phyloP scores from a whole-genome alignment of 768 basidiomycete genomes.

The Arthromyces matolae region DNA sequence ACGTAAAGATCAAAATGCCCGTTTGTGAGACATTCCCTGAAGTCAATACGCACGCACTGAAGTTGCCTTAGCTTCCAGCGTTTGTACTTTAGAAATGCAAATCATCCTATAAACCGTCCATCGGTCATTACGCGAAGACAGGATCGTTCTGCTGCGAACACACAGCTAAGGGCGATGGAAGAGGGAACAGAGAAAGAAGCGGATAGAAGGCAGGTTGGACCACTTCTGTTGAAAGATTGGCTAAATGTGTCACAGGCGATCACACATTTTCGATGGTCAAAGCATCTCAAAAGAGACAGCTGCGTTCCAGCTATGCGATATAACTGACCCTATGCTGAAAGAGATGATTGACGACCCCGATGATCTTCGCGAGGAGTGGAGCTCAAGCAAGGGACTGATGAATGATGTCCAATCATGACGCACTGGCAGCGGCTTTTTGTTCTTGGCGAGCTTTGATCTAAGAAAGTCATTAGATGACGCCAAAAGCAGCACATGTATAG shows the following conservation, averaged over 20 bases:
- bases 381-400: slow-evolving; percentile 5
- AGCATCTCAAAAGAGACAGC: slow-evolving; percentile 80
- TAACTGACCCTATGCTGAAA: slow-evolving; percentile 79
- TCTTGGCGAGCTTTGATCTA: slow-evolving; percentile 68
- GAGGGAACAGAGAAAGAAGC: slow-evolving; percentile 34
- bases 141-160: slow-evolving; percentile 44
- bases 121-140: slow-evolving; percentile 71
- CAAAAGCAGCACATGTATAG: slow-evolving; percentile 4
- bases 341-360: slow-evolving; percentile 74
- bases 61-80: slow-evolving; percentile 74
- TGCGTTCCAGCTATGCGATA: slow-evolving; percentile 93
- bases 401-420: slow-evolving; percentile 25
- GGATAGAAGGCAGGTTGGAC: slow-evolving; percentile 41
- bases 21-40: slow-evolving; percentile 55
- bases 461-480: no score
- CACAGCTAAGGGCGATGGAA: slow-evolving; percentile 37
- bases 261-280: slow-evolving; percentile 88
- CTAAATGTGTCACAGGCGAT: slow-evolving; percentile 38
- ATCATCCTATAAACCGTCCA: slow-evolving; percentile 73
- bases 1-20: slow-evolving; percentile 61
- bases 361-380: slow-evolving; percentile 63
- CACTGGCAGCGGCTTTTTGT: slow-evolving; percentile 50
- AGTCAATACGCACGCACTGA: slow-evolving; percentile 2
- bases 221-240: background rate
- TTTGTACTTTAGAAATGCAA: slow-evolving; percentile 84